Conservation (phyloP, 345 rosid species). For the Firmiana major region DNA sequence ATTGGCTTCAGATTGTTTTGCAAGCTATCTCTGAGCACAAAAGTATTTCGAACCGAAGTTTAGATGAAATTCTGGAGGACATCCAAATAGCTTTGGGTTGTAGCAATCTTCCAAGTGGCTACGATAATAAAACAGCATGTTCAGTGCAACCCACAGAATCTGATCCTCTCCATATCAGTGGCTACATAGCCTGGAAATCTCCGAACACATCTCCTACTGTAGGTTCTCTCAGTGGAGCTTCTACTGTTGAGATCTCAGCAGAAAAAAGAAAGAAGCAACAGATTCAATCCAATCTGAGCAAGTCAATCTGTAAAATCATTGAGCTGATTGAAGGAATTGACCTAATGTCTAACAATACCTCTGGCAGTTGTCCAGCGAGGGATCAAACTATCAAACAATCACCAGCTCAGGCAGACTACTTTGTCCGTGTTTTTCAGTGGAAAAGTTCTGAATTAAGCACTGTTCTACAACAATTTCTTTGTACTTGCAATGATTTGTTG, state of each 20-base stretch:
- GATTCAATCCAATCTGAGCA: conserved; percentile 21
- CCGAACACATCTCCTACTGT: not conserved
- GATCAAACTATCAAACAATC: conserved; percentile 12
- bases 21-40: conserved; percentile 61
- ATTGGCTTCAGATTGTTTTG: conserved; percentile 88
- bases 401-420: conserved; percentile 23
- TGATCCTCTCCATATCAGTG: conserved; percentile 24
- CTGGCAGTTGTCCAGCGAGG: not conserved
- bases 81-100: conserved; percentile 70
- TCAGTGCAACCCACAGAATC: conserved; percentile 9
- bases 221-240: conserved; percentile 18
- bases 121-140: conserved; percentile 6
- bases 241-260: not conserved
- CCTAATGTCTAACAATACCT: conserved; percentile 8
- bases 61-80: conserved; percentile 59
- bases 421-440: conserved; percentile 41
- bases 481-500: conserved; percentile 32
- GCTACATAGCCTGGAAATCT: conserved; percentile 44
- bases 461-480: conserved; percentile 31
- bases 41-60: conserved; percentile 52
- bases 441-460: conserved; percentile 30
- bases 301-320: conserved; percentile 36
- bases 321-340: conserved; percentile 34
- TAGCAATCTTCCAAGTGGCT: conserved; percentile 22
- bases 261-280: conserved; percentile 18